Evolutionary conservation across 2,329 filamentous ascomycete species (phyloP).

Genomic region (Neofusicoccum sp.): DNA sequence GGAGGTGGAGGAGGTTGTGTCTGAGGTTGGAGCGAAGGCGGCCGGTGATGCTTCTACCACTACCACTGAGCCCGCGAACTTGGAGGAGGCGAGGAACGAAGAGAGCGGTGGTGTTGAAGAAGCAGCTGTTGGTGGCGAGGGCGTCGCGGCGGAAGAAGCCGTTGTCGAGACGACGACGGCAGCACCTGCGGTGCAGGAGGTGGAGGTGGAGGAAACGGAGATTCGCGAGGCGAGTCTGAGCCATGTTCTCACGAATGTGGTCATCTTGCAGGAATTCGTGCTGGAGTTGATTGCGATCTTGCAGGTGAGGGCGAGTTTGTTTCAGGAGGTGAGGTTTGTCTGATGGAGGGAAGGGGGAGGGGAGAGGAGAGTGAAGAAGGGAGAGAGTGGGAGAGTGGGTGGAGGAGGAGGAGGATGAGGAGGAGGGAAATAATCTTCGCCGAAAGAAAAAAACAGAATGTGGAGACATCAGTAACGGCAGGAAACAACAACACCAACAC

Average conservation of each 20-base stretch:
- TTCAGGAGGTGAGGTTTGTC: constrained; percentile 45
- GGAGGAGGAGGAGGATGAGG: not conserved
- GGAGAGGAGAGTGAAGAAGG: not conserved
- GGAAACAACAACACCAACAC: too few species aligned
- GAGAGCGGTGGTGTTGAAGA: not conserved
- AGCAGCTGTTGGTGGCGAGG: too few species aligned
- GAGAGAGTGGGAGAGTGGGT: not conserved
- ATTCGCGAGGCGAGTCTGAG: constrained; percentile 45
- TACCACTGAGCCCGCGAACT: not conserved
- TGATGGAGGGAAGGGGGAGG: not conserved
- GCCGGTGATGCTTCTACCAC: not conserved
- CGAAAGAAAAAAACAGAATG: too few species aligned
- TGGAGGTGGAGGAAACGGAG: constrained; percentile 23
- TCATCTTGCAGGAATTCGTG: constrained; percentile 51
- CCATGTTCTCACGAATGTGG: constrained; percentile 51
- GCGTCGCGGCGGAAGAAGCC: not conserved
- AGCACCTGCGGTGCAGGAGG: not conserved
- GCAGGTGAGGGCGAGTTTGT: constrained; percentile 48
- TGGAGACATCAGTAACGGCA: too few species aligned
- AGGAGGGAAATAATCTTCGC: not conserved
- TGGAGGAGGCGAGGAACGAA: not conserved
- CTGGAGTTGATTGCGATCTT: constrained; percentile 49
- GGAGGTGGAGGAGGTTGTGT: not conserved
- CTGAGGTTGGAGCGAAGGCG: not conserved
- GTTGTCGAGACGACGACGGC: not conserved